Evolutionary conservation across 2,329 filamentous ascomycete species (phyloP).

Genomic region (Aspergillus proliferans): DNA sequence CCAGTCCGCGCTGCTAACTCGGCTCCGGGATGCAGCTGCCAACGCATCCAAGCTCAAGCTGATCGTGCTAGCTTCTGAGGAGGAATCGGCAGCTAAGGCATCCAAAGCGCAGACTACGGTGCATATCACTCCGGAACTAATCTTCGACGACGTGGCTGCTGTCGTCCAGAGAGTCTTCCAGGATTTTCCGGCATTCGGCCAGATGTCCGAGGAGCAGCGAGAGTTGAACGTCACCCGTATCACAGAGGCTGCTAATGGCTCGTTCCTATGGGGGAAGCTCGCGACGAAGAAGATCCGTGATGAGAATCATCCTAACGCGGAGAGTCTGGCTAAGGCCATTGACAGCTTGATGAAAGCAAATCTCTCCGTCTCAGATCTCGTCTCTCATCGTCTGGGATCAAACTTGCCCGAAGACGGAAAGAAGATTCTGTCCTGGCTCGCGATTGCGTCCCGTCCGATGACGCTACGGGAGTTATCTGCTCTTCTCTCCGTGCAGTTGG

Average conservation of each 20-base stretch:
- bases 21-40: slow-evolving; percentile 17
- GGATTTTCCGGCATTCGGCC: slow-evolving; percentile 14
- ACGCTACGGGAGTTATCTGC: slow-evolving; percentile 25
- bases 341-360: slow-evolving; percentile 22
- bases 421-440: slow-evolving; percentile 32
- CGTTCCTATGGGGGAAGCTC: slow-evolving; percentile 37
- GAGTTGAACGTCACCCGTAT: slow-evolving; percentile 29
- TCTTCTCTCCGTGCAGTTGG: slow-evolving; percentile 24
- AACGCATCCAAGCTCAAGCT: slow-evolving; percentile 22
- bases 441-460: slow-evolving; percentile 32
- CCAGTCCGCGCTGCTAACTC: slow-evolving; percentile 23
- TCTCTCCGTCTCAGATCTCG: slow-evolving; percentile 25
- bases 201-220: slow-evolving; percentile 25
- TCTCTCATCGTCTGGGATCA: slow-evolving; percentile 19
- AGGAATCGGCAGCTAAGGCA: slow-evolving; percentile 2
- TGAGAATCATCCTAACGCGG: slow-evolving; percentile 16
- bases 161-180: slow-evolving; percentile 27
- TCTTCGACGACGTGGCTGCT: slow-evolving; percentile 32
- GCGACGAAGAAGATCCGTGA: slow-evolving; percentile 23
- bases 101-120: slow-evolving; percentile 13
- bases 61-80: slow-evolving; percentile 25
- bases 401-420: slow-evolving; percentile 25
- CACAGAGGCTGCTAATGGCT: slow-evolving; percentile 28
- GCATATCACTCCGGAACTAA: slow-evolving; percentile 24
- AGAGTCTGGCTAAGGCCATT: slow-evolving; percentile 23